These are phyloP conservation scores for Cnidoscolus chayamansa DNA, from an alignment of 441 rosid species.

Conservation along the genomic window DNA sequence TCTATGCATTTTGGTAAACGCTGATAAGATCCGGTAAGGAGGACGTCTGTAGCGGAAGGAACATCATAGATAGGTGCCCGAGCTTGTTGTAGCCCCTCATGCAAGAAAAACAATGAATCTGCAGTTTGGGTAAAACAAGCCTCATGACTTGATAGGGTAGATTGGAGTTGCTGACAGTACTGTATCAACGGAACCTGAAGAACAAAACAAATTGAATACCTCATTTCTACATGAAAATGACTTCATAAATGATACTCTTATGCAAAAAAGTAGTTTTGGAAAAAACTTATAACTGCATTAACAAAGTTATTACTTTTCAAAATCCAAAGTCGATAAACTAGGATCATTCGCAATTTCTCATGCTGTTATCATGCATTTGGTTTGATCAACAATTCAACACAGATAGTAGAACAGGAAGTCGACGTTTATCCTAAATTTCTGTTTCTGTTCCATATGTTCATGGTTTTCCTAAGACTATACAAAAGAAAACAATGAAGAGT, in stretches of 20 bases:
- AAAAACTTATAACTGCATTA: background rate
- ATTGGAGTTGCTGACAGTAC: constrained; percentile 83
- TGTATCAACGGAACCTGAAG: constrained; percentile 88
- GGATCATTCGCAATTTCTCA: background rate
- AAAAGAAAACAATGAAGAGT: background rate
- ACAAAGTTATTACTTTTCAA: background rate
- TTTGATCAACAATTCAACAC: background rate
- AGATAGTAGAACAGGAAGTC: background rate
- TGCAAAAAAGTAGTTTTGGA: background rate
- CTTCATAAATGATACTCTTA: background rate
- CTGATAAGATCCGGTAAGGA: constrained; percentile 87
- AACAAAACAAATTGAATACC: constrained; percentile 9
- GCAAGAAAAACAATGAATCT: constrained; percentile 96
- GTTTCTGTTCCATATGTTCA: constrained; percentile 3
- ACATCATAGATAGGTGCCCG: constrained; percentile 97
- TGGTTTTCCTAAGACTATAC: background rate
- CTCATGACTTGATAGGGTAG: constrained; percentile 90
- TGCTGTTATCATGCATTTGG: background rate
- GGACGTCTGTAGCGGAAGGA: constrained; percentile 90
- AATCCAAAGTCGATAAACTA: background rate
- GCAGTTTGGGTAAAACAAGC: constrained; percentile 93
- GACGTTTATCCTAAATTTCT: background rate
- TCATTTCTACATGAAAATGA: background rate
- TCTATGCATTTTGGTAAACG: constrained; percentile 90
- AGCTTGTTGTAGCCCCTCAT: constrained; percentile 96